These are phyloP conservation scores for Hypericum perforatum DNA, from an alignment of 345 rosid species.

Conservation along the genomic window DNA sequence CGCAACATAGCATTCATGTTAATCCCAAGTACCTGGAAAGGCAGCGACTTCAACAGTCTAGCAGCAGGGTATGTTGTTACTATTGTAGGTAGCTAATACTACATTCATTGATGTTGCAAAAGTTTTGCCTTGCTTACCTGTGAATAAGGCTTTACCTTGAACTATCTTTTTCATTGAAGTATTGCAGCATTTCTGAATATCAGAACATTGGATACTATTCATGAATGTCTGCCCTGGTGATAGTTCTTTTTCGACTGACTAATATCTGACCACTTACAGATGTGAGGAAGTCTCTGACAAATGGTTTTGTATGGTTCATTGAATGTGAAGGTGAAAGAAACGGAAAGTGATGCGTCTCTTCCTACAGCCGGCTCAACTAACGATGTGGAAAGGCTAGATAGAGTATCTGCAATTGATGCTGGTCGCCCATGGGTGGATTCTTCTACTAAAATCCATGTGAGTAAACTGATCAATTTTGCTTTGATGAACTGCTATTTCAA, in stretches of 20 bases:
- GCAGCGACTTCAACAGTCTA: conserved; percentile 86
- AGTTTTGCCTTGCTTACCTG: too few relatives aligned
- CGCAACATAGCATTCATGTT: conserved; percentile 88
- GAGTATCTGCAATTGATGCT: conserved; percentile 28
- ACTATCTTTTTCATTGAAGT: too few relatives aligned
- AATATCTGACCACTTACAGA: too few relatives aligned
- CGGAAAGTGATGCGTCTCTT: conserved; percentile 26
- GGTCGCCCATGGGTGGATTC: conserved; percentile 56
- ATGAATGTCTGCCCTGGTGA: too few relatives aligned
- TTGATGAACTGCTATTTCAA: conserved; percentile 2
- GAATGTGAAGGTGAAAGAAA: conserved; percentile 34
- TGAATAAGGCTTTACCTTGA: too few relatives aligned
- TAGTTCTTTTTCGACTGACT: too few relatives aligned
- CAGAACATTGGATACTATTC: too few relatives aligned
- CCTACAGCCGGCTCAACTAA: conserved; percentile 28
- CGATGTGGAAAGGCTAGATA: conserved; percentile 43
- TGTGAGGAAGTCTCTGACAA: too few relatives aligned
- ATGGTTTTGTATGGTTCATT: conserved; percentile 8
- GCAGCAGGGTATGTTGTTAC: conserved; percentile 24
- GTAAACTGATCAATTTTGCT: conserved; percentile 14
- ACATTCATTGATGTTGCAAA: too few relatives aligned
- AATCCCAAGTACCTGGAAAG: conserved; percentile 94
- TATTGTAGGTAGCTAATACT: too few relatives aligned
- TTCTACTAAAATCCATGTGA: conserved; percentile 47
- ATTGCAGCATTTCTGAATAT: too few relatives aligned